phyloP scores from a whole-genome alignment of 441 rosid genomes.

The Pelargonium myrrhifolium region DNA sequence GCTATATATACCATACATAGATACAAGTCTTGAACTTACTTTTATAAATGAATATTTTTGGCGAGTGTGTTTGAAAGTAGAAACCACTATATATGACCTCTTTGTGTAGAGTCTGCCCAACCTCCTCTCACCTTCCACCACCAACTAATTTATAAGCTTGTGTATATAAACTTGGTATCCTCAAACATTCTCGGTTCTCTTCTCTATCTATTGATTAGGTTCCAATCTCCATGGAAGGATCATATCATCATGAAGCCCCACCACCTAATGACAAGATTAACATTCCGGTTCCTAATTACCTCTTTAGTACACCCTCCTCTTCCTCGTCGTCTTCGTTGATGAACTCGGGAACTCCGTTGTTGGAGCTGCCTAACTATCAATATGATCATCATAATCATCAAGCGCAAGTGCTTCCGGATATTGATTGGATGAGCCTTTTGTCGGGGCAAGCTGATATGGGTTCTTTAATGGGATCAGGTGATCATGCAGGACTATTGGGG shows the following conservation, averaged over 20 bases:
- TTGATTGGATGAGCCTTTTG: slow-evolving; percentile 56
- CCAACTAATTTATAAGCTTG: slow-evolving; percentile 10
- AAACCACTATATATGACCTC: too few species aligned
- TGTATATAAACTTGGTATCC: slow-evolving; percentile 12
- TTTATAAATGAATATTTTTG: too few species aligned
- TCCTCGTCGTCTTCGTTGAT: slow-evolving; percentile 17
- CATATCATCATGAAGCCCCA: slow-evolving; percentile 21
- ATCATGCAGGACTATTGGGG: too few species aligned
- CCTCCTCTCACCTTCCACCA: slow-evolving; percentile 37
- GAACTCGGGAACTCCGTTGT: too few species aligned
- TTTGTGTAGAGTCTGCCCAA: slow-evolving; percentile 32
- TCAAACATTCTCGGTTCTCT: slow-evolving; percentile 23
- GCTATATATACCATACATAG: too few species aligned
- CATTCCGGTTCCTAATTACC: slow-evolving; percentile 13
- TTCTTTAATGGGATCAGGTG: too few species aligned
- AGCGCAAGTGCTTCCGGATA: slow-evolving; percentile 21
- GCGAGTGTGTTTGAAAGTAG: too few species aligned
- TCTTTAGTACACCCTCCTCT: slow-evolving; percentile 22
- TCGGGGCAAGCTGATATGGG: slow-evolving; percentile 22
- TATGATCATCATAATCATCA: too few species aligned
- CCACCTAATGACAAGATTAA: slow-evolving; percentile 12
- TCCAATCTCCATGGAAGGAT: slow-evolving; percentile 33
- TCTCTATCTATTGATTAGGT: slow-evolving; percentile 12
- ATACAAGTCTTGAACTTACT: too few species aligned
- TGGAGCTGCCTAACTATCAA: too few species aligned